Percentiles rank a stretch among this genome's conserved stretches.
Evolutionary conservation across 345 rosid genomes (phyloP).

Genomic region (Microthlaspi erraticum): DNA sequence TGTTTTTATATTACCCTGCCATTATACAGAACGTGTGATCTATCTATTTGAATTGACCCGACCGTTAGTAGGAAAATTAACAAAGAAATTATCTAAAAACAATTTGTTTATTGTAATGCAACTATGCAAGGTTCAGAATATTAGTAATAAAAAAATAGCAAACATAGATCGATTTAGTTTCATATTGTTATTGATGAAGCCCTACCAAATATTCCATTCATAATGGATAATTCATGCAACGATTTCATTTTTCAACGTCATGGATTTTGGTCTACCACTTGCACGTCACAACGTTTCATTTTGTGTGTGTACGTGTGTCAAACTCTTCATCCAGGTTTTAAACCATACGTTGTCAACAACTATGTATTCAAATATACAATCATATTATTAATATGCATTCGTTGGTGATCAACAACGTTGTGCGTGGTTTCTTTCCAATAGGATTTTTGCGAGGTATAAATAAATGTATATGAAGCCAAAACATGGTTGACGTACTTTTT

Average conservation of each 20-base stretch:
- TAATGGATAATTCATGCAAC: slow-evolving; percentile 35
- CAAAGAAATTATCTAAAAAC: slow-evolving; percentile 10
- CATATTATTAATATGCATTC: not conserved
- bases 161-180: slow-evolving; percentile 1
- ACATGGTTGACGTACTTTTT: not conserved
- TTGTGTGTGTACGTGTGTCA: not conserved
- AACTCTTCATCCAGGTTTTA: slow-evolving; percentile 11
- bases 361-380: not conserved
- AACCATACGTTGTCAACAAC: slow-evolving; percentile 13
- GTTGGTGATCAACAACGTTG: not conserved
- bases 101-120: slow-evolving; percentile 14
- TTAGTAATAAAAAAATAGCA: slow-evolving; percentile 3
- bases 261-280: slow-evolving; percentile 20
- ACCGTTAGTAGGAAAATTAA: slow-evolving; percentile 42
- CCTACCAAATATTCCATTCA: slow-evolving; percentile 18
- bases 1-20: slow-evolving; percentile 7
- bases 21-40: slow-evolving; percentile 40
- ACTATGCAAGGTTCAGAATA: slow-evolving; percentile 14
- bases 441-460: slow-evolving; percentile 1
- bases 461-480: slow-evolving; percentile 1
- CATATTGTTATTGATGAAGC: not conserved
- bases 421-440: slow-evolving; percentile 2
- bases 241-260: slow-evolving; percentile 24
- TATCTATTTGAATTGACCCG: slow-evolving; percentile 41
- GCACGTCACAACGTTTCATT: slow-evolving; percentile 34